phyloP scores from a whole-genome alignment of 2,329 filamentous ascomycete genomes.

The Colletotrichum tabaci region DNA sequence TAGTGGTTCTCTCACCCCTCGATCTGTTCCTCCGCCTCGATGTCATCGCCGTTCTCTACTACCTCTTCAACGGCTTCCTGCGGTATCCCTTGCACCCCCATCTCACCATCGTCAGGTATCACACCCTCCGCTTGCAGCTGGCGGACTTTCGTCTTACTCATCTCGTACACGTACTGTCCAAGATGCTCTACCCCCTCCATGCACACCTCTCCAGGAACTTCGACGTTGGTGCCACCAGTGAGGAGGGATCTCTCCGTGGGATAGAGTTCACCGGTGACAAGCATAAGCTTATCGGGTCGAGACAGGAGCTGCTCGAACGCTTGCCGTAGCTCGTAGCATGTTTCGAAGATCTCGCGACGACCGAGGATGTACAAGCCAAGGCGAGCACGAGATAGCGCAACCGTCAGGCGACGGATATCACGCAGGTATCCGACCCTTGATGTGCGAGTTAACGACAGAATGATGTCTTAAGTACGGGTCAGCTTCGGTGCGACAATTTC shows the following conservation, averaged over 20 bases:
- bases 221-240: slow-evolving; percentile 61
- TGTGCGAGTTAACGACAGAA: slow-evolving; percentile 92
- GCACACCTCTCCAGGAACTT: slow-evolving; percentile 71
- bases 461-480: slow-evolving; percentile 77
- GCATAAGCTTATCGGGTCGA: slow-evolving; percentile 84
- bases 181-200: slow-evolving; percentile 97
- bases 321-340: slow-evolving; percentile 87
- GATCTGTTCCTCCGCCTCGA: slow-evolving; percentile 47
- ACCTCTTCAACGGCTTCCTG: slow-evolving; percentile 47
- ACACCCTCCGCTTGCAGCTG: slow-evolving; percentile 61
- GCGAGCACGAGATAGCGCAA: slow-evolving; percentile 92
- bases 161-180: slow-evolving; percentile 96
- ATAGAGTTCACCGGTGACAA: slow-evolving; percentile 91
- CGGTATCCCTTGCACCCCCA: slow-evolving; percentile 44
- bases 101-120: slow-evolving; percentile 45
- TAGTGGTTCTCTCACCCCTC: slow-evolving; percentile 46
- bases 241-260: slow-evolving; percentile 72
- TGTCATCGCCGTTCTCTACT: slow-evolving; percentile 44
- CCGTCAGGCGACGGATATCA: slow-evolving; percentile 92
- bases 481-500: slow-evolving; percentile 36
- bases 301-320: slow-evolving; percentile 86
- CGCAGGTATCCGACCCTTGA: slow-evolving; percentile 92
- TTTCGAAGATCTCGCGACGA: slow-evolving; percentile 88
- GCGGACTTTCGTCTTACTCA: slow-evolving; percentile 78
- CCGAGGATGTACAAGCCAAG: slow-evolving; percentile 94